A percentile compares a stretch with the other conserved stretches of the same genome.
Evolutionary conservation across 2,329 filamentous ascomycete genomes (phyloP).

Genomic region (Fusarium robinianum): DNA sequence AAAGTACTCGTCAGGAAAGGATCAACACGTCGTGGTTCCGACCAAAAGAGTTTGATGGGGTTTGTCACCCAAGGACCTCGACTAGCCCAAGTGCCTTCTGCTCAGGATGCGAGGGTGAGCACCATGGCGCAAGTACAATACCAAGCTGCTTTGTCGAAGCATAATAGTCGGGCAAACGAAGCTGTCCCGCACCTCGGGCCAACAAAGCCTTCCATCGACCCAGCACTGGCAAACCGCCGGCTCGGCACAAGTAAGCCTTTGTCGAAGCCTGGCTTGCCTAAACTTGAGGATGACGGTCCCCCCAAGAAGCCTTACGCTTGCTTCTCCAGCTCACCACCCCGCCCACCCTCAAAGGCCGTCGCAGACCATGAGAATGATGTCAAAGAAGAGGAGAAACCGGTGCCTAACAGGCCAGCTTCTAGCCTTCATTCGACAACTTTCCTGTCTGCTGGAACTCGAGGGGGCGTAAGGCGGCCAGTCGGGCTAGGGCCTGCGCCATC

Average conservation of each 20-base stretch:
- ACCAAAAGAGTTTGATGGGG: constrained; percentile 50
- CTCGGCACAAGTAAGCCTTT: constrained; percentile 45
- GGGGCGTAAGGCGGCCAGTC: constrained; percentile 50
- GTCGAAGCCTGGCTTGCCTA: constrained; percentile 40
- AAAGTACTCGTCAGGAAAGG: constrained; percentile 32
- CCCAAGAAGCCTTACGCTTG: constrained; percentile 56
- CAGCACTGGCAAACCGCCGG: constrained; percentile 46
- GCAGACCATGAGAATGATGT: constrained; percentile 29
- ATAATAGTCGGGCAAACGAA: constrained; percentile 15
- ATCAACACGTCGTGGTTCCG: constrained; percentile 41
- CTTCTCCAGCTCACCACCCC: constrained; percentile 62
- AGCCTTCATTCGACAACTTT: constrained; percentile 60
- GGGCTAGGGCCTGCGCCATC: constrained; percentile 52
- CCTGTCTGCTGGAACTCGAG: constrained; percentile 43
- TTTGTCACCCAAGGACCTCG: constrained; percentile 43
- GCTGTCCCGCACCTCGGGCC: constrained; percentile 7
- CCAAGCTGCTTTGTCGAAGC: constrained; percentile 33
- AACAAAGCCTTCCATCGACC: constrained; percentile 35
- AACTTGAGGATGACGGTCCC: constrained; percentile 35
- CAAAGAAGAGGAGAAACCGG: constrained; percentile 35
- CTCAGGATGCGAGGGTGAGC: constrained; percentile 19
- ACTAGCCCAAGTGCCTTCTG: constrained; percentile 12
- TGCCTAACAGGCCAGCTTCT: constrained; percentile 42
- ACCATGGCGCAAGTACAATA: constrained; percentile 34
- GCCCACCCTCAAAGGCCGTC: constrained; percentile 33